Conservation (phyloP, 2,329 filamentous ascomycete genomes). For the Pseudogymnoascus sp. region DNA sequence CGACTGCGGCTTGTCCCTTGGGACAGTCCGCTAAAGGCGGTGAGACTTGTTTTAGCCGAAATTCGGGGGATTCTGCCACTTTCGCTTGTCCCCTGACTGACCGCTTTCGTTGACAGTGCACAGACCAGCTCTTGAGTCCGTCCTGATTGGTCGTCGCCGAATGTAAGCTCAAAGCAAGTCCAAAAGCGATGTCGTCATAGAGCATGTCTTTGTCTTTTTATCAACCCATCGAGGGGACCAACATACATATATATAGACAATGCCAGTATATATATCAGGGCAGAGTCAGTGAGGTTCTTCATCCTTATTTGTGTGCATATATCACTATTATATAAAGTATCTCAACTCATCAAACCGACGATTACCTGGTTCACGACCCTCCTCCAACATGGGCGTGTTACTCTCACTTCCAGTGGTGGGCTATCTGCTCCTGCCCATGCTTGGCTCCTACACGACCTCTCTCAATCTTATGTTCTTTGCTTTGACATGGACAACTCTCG, state of each 20-base stretch:
- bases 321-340: background rate
- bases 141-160: conserved; percentile 40
- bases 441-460: conserved; percentile 66
- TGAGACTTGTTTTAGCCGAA: background rate
- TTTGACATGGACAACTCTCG: conserved; percentile 78
- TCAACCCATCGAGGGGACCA: background rate
- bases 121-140: background rate
- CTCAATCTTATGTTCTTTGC: conserved; percentile 85
- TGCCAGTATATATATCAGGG: background rate
- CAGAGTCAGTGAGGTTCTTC: background rate
- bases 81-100: background rate
- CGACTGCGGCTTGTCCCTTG: conserved; percentile 3
- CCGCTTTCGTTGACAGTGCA: background rate
- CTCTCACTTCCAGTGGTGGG: conserved; percentile 66
- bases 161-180: conserved; percentile 53
- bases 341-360: background rate
- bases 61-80: background rate
- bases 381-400: conserved; percentile 50
- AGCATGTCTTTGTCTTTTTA: background rate
- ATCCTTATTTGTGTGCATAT: background rate
- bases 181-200: conserved; percentile 38
- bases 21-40: background rate
- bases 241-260: conserved; percentile 15
- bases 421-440: conserved; percentile 52
- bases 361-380: background rate